Evolutionary conservation across 257 asterid genomes (phyloP), one percentile per base, ranked within the genome.

Genomic region (Rhazya stricta): DNA sequence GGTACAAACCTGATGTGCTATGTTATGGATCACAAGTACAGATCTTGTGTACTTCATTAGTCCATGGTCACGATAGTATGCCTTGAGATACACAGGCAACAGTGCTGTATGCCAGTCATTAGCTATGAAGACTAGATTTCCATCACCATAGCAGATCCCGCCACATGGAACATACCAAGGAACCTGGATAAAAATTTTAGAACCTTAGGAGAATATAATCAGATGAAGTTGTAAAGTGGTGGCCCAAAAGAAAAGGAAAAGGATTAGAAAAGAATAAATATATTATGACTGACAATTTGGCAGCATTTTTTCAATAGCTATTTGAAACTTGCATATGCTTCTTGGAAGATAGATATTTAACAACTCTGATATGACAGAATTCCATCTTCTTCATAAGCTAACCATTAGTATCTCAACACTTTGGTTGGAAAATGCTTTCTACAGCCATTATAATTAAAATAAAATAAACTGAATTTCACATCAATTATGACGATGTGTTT

Each of bases 111-210:
- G 99, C 99, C 99, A 95, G 81, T 95, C 99, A 76, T 95, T 92
- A 67, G 97, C 99, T 63, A 95, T 85, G 84, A 92, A 92, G 80
- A 82, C 97, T 79, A 95, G 82, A 81, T 95, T 95, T 83, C 98
- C 97, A 85, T 95, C 99, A 58, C 98, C 99, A 56, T 92, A 95
- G 89, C 99, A 95, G 80, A 89, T 76, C 68, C 99, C 99, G 9
- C 99, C 99, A 80, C 99, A 95, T 16, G 98, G 98, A 71, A 95
- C 98, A 78, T 91, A 58, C 99, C 98, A 95, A 75, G 99, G 98
- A 78, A 95, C 91, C 99, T 95, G 87, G 54, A 69, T 41, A 68
- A 50, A 61, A 70, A 73, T 54, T 56, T 69, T 36, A 74, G 71
- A 15, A 42, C 62, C 32, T 13, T 51, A 81, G 73, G 60, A 51